Conservation (phyloP, 805 yeast species). For the Candida bentonensis region DNA sequence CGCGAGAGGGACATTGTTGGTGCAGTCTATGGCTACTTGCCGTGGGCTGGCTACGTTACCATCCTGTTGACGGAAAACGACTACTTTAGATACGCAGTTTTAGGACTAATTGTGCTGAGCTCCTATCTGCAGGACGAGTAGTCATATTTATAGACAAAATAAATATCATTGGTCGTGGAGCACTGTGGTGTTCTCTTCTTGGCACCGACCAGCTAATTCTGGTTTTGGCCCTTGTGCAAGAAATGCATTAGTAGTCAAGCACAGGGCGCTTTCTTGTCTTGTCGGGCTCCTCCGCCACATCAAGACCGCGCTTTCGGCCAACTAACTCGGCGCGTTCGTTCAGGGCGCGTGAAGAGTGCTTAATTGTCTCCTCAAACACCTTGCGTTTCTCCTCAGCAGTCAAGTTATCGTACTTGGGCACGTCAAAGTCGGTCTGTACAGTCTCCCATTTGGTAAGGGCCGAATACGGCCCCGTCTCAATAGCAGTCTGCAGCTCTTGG, state of each 20-base stretch:
- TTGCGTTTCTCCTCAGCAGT: background rate
- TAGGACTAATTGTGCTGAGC: conserved; percentile 61
- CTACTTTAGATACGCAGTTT: conserved; percentile 63
- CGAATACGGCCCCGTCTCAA: background rate
- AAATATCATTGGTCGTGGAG: background rate
- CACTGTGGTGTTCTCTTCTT: too few relatives aligned
- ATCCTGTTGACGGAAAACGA: conserved; percentile 80
- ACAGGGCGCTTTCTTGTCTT: background rate
- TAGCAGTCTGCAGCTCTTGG: background rate
- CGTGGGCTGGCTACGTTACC: conserved; percentile 80
- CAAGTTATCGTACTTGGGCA: background rate
- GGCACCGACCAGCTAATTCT: too few relatives aligned
- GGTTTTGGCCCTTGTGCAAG: too few relatives aligned
- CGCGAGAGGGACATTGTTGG: conserved; percentile 73
- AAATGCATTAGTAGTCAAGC: background rate
- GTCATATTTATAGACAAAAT: too few relatives aligned
- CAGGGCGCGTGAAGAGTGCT: background rate
- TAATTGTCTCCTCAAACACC: background rate
- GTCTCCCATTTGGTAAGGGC: background rate
- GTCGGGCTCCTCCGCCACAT: conserved; percentile 7
- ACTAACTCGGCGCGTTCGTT: background rate
- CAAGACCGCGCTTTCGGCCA: conserved; percentile 1
- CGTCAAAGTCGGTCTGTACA: background rate
- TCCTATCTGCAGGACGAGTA: conserved; percentile 49
- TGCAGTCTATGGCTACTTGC: conserved; percentile 83